Base-by-base conservation (phyloP, 2,329 filamentous ascomycete genomes). In the Hypoxylon sp. region DNA sequence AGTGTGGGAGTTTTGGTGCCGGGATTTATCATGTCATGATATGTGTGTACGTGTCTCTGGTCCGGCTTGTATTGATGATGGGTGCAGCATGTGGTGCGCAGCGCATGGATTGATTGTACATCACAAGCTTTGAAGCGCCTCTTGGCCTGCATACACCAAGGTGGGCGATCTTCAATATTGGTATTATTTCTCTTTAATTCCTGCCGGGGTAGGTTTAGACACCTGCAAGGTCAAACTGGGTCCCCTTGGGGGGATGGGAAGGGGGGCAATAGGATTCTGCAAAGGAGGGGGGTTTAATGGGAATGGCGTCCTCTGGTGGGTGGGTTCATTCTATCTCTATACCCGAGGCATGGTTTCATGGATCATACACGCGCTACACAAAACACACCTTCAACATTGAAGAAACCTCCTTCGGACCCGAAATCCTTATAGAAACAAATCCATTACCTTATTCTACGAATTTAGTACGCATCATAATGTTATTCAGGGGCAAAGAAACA, bases 291-390 rank as follows among this genome's bases (percentile, higher is more conserved):
- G 58, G 60, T 49, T 65, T 60, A 63, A 59, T 58, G 59, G 64
- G 61, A 65, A 65, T 50, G 64, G 68, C 64, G 64, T 65, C 61
- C 36, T 67, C 48, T 60, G 52, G 59, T 65, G 57, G 60, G 67
- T 63, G 60, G 60, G 50, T 61, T 63, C 53, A 14, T 49, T 58
- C 49, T 57, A 38, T 38, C 58, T 60, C 45, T 70, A 70, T 70
- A 70, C 68, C 68, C 68, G 68, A 65, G 61, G 59, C 68, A 65
- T 70, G 61, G 62, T 60, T 59, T 53, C 45, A 65, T 63, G 67
- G 67, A 68, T 56, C 58, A 65, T 67, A 69, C 63, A 69, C 60
- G 67, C 52, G 67, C 41, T 70, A 70, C 62, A 68, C 65, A 70
- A 70, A 70, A 70, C 64, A 51, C n/a, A 34, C 52, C 58, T 59